A percentile compares a stretch with the other conserved stretches of the same genome.
Evolutionary conservation across 495 filamentous ascomycete species (phyloP).

Genomic region (Trichoderma erinaceum): DNA sequence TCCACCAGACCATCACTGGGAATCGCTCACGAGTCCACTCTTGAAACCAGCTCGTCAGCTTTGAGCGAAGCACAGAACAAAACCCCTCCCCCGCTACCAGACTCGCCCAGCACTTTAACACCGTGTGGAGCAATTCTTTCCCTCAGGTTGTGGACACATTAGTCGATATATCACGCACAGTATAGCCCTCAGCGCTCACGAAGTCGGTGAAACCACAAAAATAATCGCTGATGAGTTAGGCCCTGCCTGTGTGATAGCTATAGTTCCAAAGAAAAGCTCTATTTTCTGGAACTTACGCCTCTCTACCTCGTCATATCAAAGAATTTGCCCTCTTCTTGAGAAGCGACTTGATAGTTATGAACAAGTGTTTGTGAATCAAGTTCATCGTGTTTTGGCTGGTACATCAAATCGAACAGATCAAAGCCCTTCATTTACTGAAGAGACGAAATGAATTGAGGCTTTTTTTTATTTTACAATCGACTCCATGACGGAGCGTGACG

Average conservation of each 20-base stretch:
- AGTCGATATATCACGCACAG: conserved; percentile 6
- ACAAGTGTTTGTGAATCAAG: background rate
- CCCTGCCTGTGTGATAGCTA: background rate
- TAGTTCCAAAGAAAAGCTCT: background rate
- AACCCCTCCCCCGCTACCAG: conserved; percentile 9
- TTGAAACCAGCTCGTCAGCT: conserved; percentile 5
- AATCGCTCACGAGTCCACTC: background rate
- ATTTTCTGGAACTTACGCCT: background rate
- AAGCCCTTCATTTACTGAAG: conserved; percentile 9
- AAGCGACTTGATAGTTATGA: background rate
- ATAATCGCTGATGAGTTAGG: background rate
- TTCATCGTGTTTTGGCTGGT: background rate
- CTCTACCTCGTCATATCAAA: background rate
- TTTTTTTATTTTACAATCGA: conserved; percentile 13
- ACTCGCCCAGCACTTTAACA: background rate
- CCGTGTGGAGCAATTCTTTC: conserved; percentile 10
- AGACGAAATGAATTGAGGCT: conserved; percentile 1
- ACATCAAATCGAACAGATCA: background rate
- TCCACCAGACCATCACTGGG: background rate
- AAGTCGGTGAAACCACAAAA: background rate
- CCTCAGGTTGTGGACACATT: conserved; percentile 1
- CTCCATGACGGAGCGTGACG: conserved; percentile 8
- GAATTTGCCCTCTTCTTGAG: background rate
- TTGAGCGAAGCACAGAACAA: background rate
- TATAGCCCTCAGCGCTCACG: conserved; percentile 3